Base-by-base conservation (phyloP, 2,329 filamentous ascomycete species). In the Paraphaeosphaeria sporulosa region DNA sequence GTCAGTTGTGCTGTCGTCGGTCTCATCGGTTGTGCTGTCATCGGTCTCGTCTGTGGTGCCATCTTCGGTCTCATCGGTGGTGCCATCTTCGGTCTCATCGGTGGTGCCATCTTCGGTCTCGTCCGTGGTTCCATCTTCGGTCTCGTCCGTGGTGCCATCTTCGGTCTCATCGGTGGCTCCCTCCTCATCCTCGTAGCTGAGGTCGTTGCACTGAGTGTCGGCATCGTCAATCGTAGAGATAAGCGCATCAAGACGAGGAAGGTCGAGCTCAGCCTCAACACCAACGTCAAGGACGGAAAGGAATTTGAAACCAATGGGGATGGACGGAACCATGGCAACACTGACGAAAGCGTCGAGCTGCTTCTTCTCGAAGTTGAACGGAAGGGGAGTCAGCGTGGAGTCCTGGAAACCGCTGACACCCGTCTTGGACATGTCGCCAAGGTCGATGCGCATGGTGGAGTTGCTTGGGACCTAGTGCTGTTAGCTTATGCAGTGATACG, bases 301-400 rank as follows among this genome's bases (percentile, higher is more conserved):
- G 60, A 79, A 76, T 30, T 70, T 63, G 60, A 78, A 76, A 13
- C 72, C 75, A 23, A 78, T 69, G 8, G 76, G 74, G 32, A 79
- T 71, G 36, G 68, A 65, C 4, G 76, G 76, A 19, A 63, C 60
- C 58, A 78, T 76, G 4, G 68, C 73, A 19, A 71, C 59, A 43
- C 67, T 64, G 21, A 78, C 61, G 27, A 67, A 60, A 32, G 76
- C 62, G 15, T 73, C 62, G 32, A 73, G 56, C 40, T 72, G 66
- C 15, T 71, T 70, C 38, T 70, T 54, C 47, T 71, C 66, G 25
- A 72, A 68, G 44, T 64, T 67, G 66, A 78, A 75, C 6, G 77
- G 77, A 21, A 78, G 64, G 7, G 73, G 67, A 0, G 67, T 68
- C 21, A 78, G 62, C 1, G 52, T 71, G 0, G 73, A 62, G 21